A percentile compares a stretch with the other conserved stretches of the same genome.
These are phyloP conservation scores for Fagus crenata DNA, from an alignment of 306 rosid genomes.

Conservation along the genomic window DNA sequence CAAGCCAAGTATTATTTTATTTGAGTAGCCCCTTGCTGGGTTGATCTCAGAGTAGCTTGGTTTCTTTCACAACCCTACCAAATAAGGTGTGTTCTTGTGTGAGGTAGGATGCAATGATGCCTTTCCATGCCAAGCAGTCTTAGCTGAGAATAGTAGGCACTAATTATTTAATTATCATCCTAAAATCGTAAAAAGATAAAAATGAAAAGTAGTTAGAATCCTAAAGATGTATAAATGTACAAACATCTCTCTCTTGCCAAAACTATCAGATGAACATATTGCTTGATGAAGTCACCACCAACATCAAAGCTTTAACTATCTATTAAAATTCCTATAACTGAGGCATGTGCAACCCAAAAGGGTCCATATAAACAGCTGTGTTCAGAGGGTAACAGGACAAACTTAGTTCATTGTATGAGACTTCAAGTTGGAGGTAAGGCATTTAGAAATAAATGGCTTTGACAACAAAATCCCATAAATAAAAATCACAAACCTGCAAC, in stretches of 20 bases:
- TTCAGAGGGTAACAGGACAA: conserved; percentile 13
- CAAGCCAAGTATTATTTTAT: not conserved
- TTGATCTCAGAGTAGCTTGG: not conserved
- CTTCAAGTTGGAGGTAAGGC: not conserved
- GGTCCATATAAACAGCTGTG: not conserved
- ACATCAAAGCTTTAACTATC: conserved; percentile 22
- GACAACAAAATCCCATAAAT: conserved; percentile 19
- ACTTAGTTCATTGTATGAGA: conserved; percentile 3
- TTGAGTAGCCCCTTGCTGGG: not conserved
- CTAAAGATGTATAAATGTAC: not conserved
- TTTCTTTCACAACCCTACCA: not conserved
- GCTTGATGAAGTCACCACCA: not conserved
- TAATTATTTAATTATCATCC: not conserved
- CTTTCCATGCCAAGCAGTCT: not conserved
- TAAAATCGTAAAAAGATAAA: not conserved
- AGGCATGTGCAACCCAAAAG: conserved; percentile 8
- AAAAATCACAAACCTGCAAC: conserved; percentile 56
- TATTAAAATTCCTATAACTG: conserved; percentile 14
- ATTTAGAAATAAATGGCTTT: conserved; percentile 1
- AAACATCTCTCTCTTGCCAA: not conserved
- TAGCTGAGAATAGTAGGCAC: not conserved
- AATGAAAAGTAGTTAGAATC: not conserved
- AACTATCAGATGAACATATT: not conserved
- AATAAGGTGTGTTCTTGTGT: too few species aligned
- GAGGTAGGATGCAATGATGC: not conserved